Evolutionary conservation across 202 grass and related monocot species (phyloP), one percentile per base, ranked within the genome.

Genomic region (Digitaria exilis): DNA sequence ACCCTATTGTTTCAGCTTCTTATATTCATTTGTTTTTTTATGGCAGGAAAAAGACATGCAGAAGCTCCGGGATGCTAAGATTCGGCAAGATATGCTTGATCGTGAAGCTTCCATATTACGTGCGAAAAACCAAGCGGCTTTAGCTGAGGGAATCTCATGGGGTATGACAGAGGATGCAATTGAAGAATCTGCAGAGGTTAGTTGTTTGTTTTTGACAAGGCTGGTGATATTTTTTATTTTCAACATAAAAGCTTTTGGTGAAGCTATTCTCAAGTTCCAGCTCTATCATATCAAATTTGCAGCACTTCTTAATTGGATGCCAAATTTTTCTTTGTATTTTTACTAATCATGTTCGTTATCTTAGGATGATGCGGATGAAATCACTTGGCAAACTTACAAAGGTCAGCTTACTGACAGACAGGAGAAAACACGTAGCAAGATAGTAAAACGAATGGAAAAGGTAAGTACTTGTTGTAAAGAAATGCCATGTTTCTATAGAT

Each of bases 351-450:
- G 7, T 73, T 68, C 31, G 68, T 30, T 89, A 76, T 91, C 75
- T 30, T 87, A 98, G 96, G 87, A 87, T 90, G 93, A 91, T 85
- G 85, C 73, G 75, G 93, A 98, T 85, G 96, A 96, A 84, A 87
- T 98, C 59, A 98, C 96, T 67, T 98, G 96, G 96, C 91, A 98
- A 90, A 94, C 89, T n/a, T 94, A 89, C 81, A 98, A 87, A 88
- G 93, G 93, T 51, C 96, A 95, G 77, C 91, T 98, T 71, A 98
- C 96, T 46, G 96, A 98, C 43, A 90, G 96, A 77, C 96, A 98
- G 62, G 91, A 98, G 71, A 98, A 96, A 90, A 98, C 96, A 77
- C 91, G 91, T 12, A 81, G 91, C 80, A 98, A 98, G 93, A 90
- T 98, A 70, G 82, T 96, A 85, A 96, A 98, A 69, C 84, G 96